Conservation (phyloP, 2,329 filamentous ascomycete genomes). For the Xylariales sp. region DNA sequence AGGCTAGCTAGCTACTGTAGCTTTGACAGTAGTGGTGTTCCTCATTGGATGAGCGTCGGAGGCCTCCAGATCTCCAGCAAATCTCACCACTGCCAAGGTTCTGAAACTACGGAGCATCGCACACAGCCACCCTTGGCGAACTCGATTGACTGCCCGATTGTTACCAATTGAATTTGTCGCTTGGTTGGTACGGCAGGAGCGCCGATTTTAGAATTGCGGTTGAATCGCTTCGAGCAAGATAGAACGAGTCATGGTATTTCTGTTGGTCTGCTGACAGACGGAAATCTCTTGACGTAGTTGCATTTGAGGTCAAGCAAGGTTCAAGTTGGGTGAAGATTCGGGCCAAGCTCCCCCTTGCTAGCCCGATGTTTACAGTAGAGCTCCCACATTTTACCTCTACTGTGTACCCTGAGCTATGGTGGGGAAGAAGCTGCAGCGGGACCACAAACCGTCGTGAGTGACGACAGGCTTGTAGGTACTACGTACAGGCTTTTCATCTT, state of each 20-base stretch:
- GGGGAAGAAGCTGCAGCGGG: too few relatives aligned
- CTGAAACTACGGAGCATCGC: not conserved
- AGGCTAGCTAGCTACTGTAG: too few relatives aligned
- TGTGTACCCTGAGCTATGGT: not conserved
- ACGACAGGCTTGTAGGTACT: not conserved
- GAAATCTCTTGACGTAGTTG: too few relatives aligned
- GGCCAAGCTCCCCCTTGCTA: not conserved
- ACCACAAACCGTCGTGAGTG: too few relatives aligned
- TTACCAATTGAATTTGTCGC: not conserved
- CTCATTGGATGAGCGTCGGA: too few relatives aligned
- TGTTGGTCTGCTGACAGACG: too few relatives aligned
- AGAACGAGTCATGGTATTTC: not conserved
- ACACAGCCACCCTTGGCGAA: not conserved
- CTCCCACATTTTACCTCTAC: too few relatives aligned
- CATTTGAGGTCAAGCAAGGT: too few relatives aligned
- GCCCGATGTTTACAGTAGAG: too few relatives aligned
- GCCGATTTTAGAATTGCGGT: not conserved
- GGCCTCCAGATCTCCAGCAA: not conserved
- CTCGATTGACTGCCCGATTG: not conserved
- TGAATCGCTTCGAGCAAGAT: not conserved
- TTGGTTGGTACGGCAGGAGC: not conserved
- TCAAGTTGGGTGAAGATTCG: too few relatives aligned
- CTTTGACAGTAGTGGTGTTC: too few relatives aligned
- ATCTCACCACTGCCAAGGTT: too few relatives aligned
- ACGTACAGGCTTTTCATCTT: not conserved